These are phyloP conservation scores for Tubosaeta sp. DNA, from an alignment of 768 basidiomycete genomes.

Conservation along the genomic window DNA sequence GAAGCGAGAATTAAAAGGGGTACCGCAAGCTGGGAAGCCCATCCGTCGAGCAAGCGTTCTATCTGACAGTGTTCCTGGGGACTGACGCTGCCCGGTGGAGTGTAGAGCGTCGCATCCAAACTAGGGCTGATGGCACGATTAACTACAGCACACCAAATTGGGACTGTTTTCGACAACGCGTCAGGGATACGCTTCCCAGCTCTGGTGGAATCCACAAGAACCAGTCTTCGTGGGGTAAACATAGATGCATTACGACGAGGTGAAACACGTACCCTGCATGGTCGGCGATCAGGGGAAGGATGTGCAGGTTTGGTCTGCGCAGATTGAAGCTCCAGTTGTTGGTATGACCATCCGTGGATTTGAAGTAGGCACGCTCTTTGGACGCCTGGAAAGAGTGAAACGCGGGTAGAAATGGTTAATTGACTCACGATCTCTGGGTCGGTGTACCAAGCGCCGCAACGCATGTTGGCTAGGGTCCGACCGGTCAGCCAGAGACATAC, in stretches of 20 bases:
- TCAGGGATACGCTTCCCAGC: constrained; percentile 94
- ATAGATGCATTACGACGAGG: background rate
- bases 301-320: constrained; percentile 76
- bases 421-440: constrained; percentile 57
- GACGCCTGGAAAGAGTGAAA: constrained; percentile 11
- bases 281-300: constrained; percentile 54
- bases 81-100: constrained; percentile 65
- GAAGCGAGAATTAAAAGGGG: background rate
- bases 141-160: constrained; percentile 90
- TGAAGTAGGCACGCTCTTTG: constrained; percentile 65
- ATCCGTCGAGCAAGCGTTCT: constrained; percentile 53
- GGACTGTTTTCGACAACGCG: constrained; percentile 88
- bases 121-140: constrained; percentile 51
- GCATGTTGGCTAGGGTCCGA: constrained; percentile 67
- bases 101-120: constrained; percentile 58
- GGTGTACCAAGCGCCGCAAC: constrained; percentile 94
- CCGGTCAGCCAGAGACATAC: background rate
- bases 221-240: constrained; percentile 43
- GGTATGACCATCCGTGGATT: constrained; percentile 87
- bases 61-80: constrained; percentile 81
- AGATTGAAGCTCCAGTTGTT: constrained; percentile 84
- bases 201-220: constrained; percentile 90
- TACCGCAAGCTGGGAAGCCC: constrained; percentile 70
- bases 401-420: background rate
- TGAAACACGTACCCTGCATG: constrained; percentile 52